Evolutionary conservation across 345 rosid genomes (phyloP).

Genomic region (Pistacia atlantica): DNA sequence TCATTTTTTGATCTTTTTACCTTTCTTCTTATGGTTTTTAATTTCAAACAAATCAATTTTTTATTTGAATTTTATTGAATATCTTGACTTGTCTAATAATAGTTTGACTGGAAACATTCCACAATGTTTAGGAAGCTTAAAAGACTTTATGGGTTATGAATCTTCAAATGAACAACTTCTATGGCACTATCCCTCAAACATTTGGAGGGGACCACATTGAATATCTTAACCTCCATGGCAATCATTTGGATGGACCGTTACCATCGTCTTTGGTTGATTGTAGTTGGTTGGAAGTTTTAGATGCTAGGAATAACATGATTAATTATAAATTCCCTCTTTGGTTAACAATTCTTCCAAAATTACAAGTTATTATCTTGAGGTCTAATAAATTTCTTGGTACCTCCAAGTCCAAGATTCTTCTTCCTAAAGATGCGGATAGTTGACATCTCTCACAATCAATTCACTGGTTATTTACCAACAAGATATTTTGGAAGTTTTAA

Average conservation of each 20-base stretch:
- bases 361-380: constrained; percentile 10
- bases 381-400: neutral
- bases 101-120: constrained; percentile 33
- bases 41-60: neutral
- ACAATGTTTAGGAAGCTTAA: constrained; percentile 16
- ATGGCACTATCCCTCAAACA: neutral
- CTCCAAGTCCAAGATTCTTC: too few relatives aligned
- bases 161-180: constrained; percentile 26
- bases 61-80: neutral
- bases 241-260: constrained; percentile 12
- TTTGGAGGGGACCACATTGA: neutral
- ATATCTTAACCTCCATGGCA: neutral
- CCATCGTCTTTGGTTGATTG: constrained; percentile 21
- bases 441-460: constrained; percentile 3
- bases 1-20: constrained; percentile 15
- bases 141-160: neutral
- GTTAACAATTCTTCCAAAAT: neutral
- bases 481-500: neutral
- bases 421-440: constrained; percentile 5
- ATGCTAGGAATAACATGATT: too few relatives aligned
- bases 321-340: too few relatives aligned
- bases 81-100: constrained; percentile 32
- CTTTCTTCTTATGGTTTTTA: neutral
- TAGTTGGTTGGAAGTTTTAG: neutral
- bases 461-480: constrained; percentile 11